Conservation (phyloP, 2,329 filamentous ascomycete genomes). For the Pestalotiopsis fici region DNA sequence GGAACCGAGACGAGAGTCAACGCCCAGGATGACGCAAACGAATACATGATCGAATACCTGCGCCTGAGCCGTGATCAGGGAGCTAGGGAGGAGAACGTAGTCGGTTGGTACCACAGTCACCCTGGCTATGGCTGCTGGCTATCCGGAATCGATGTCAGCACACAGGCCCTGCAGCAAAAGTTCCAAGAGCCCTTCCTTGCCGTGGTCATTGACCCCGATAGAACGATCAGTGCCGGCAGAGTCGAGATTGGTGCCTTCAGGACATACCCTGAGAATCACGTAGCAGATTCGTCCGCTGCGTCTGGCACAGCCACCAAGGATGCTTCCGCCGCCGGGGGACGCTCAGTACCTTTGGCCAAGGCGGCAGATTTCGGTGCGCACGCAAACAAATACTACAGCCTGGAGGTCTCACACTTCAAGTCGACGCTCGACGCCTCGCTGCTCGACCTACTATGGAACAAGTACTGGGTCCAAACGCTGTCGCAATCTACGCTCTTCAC, state of each 20-base stretch:
- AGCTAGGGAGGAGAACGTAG: slow-evolving; percentile 79
- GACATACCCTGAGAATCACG: slow-evolving; percentile 79
- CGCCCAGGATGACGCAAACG: slow-evolving; percentile 91
- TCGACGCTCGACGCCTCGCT: slow-evolving; percentile 85
- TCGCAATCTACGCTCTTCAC: slow-evolving; percentile 88
- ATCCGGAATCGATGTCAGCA: slow-evolving; percentile 91
- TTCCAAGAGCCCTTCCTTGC: slow-evolving; percentile 91
- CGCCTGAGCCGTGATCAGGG: slow-evolving; percentile 73
- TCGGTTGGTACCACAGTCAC: slow-evolving; percentile 98
- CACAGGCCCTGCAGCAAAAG: slow-evolving; percentile 81
- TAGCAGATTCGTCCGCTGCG: slow-evolving; percentile 36
- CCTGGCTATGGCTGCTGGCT: slow-evolving; percentile 99
- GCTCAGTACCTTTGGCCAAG: slow-evolving; percentile 84
- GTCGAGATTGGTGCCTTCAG: slow-evolving; percentile 97
- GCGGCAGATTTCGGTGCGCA: slow-evolving; percentile 96
- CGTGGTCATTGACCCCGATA: slow-evolving; percentile 94
- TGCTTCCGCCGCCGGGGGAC: slow-evolving; percentile 59
- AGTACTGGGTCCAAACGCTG: slow-evolving; percentile 97
- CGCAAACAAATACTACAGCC: slow-evolving; percentile 83
- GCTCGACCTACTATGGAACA: slow-evolving; percentile 92
- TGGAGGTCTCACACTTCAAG: slow-evolving; percentile 94
- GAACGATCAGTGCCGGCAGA: slow-evolving; percentile 90
- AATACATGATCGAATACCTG: slow-evolving; percentile 92
- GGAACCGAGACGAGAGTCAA: slow-evolving; percentile 99
- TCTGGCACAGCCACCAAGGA: slow-evolving; percentile 8